Percentiles rank a stretch among this genome's conserved stretches.
Evolutionary conservation across 441 rosid species (phyloP).

Genomic region (Populus tomentosa): DNA sequence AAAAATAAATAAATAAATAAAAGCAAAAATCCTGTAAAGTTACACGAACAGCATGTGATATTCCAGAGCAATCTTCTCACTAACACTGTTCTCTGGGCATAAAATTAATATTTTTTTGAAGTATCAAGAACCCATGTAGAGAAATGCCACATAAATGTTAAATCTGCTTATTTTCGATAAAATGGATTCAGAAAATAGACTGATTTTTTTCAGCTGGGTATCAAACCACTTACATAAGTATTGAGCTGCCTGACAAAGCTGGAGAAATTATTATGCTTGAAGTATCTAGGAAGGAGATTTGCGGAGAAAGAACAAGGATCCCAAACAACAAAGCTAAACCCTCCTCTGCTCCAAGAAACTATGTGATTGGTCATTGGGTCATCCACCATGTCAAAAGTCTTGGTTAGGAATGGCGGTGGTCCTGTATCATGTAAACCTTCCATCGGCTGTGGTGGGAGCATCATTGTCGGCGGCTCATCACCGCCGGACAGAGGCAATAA

Average conservation of each 20-base stretch:
- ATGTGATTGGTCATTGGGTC: conserved; percentile 45
- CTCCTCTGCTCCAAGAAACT: conserved; percentile 57
- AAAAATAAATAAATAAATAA: neutral
- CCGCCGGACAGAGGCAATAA: conserved; percentile 20
- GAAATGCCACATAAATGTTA: neutral
- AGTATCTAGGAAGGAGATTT: conserved; percentile 55
- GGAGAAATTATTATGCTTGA: conserved; percentile 80
- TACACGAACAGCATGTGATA: too few species aligned
- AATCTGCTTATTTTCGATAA: neutral
- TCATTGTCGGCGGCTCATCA: conserved; percentile 4
- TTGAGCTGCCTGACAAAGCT: conserved; percentile 29
- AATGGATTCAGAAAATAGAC: neutral
- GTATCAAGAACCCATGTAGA: neutral
- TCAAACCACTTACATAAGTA: conserved; percentile 52
- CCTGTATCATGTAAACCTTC: conserved; percentile 78
- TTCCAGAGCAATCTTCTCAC: too few species aligned
- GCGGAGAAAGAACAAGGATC: conserved; percentile 52
- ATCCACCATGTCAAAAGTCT: conserved; percentile 70
- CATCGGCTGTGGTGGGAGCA: conserved; percentile 48
- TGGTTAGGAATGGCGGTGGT: conserved; percentile 70
- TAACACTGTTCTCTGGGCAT: neutral
- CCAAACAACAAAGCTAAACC: conserved; percentile 65
- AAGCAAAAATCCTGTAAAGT: neutral
- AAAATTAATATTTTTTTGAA: too few species aligned
- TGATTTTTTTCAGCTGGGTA: neutral